Evolutionary conservation across 169 alveolate genomes (phyloP), one percentile per base, ranked within the genome.

Genomic region (Cryptosporidium meleagridis): DNA sequence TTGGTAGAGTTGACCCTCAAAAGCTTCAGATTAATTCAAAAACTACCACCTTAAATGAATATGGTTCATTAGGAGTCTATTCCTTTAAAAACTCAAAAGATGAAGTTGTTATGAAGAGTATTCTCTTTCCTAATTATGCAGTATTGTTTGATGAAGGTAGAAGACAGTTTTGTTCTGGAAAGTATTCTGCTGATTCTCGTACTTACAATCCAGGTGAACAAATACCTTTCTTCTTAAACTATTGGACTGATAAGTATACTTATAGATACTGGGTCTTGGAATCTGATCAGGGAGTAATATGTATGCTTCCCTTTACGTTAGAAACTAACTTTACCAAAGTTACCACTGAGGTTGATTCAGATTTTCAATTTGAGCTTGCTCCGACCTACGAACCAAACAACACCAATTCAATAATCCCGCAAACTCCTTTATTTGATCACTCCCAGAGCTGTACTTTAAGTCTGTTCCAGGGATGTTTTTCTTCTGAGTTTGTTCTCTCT

Each of bases 121-220:
- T 80, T 14, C 52, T 80, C 16, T 80, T 80, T 44, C 52, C 87
- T 6, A 41, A 31, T 3, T 80, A 61, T 65, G 75, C 75, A 23
- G 87, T 80, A 14, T 45, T 80, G 39, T 62, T 59, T 41, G 75
- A 80, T 44, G 37, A 41, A 44, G 33, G 0, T 8, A 80, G 68
- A n/a, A 65, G 75, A 41, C 75, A 80, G 37, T 80, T 62, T 2
- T 80, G 87, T 39, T 80, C 87, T n/a, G 87, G 87, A 61, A 59
- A 31, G 44, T 80, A 80, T 29, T 41, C 72, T 26, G 51, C 29
- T n/a, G 87, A 80, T 14, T 65, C 73, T 10, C 37, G 21, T 21
- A 61, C 21, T 5, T 80, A 62, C 44, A 41, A 9, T 5, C 4
- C 51, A 18, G 80, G 75, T 0, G 31, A 61, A 10, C 31, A 37